Evolutionary conservation across 192 early-diverging fungal species (phyloP), one percentile per base, ranked within the genome.

Genomic region (Entomortierella chlamydospora): DNA sequence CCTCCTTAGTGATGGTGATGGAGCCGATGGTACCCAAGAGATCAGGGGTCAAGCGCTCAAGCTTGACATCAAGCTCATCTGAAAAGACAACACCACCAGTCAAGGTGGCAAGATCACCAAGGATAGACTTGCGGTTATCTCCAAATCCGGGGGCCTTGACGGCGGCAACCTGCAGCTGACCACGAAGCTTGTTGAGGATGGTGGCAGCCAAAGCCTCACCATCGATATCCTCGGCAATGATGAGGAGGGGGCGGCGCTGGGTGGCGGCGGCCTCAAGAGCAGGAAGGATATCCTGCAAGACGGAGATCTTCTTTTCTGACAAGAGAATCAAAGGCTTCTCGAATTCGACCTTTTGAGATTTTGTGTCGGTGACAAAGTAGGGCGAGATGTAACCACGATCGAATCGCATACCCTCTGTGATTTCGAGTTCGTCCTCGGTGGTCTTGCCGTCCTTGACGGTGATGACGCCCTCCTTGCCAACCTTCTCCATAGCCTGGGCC

Each of bases 141-240:
- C 98, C 98, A 69, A 99, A 99, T 42, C 98, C 98, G 42, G 98
- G 98, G 9, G 98, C 97, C 92, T 99, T 99, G 86, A 99, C 97
- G 52, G 94, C 94, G 74, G 91, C 93, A 43, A 99, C 96, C 84
- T 95, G 93, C 71, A 99, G 84, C 85, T 99, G 97, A 33, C 97
- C 98, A 63, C 98, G 93, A 79, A 99, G 92, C 92, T 98, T 99
- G 94, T 99, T 99, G 55, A 99, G 88, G 71, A 99, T 97, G 86
- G 97, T 98, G 34, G 98, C 97, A 61, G 98, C 98, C 61, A 99
- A 90, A 47, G 98, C 98, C 85, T 99, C 98, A 56, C 98, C 98
- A 72, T 99, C 98, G 59, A 99, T 86, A 85, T 99, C 98, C 85
- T 99, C 98, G 51, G 98, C 95, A 73, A 99, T 90, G 76, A 99